Conservation (phyloP, 768 basidiomycete genomes). For the Cystofilobasidium capitatum region DNA sequence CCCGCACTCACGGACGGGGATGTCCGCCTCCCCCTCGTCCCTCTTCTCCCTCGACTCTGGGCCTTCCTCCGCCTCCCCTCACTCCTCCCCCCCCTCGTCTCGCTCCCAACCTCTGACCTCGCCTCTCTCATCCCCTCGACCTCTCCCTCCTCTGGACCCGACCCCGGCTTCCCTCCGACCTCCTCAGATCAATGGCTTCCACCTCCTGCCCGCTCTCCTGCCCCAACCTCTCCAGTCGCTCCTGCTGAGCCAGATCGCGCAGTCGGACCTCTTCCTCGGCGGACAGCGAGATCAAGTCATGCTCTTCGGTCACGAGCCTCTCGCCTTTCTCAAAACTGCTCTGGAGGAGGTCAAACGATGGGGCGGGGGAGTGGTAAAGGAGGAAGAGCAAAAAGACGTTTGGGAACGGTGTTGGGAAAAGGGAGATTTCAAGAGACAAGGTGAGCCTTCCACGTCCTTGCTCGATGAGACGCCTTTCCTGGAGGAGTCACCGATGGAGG, state of each 20-base stretch:
- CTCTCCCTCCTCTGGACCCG: background rate
- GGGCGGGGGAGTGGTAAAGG: background rate
- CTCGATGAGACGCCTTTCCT: background rate
- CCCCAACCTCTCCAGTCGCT: constrained; percentile 2
- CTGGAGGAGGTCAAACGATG: background rate
- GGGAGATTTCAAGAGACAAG: constrained; percentile 9
- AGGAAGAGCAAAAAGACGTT: no score
- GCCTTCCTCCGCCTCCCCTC: background rate
- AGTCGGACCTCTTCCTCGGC: constrained; percentile 7
- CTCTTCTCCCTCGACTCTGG: background rate
- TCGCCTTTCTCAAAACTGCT: background rate
- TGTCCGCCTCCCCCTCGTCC: background rate
- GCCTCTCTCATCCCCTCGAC: background rate
- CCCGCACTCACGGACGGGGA: no score
- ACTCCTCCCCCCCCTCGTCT: background rate
- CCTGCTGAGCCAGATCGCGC: constrained; percentile 8
- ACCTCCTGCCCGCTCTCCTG: constrained; percentile 11
- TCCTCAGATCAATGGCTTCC: constrained; percentile 16
- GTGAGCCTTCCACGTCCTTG: background rate
- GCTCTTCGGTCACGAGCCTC: constrained; percentile 14
- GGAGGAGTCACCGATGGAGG: background rate
- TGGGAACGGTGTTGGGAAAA: background rate
- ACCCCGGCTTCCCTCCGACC: background rate
- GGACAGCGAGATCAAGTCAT: constrained; percentile 23
- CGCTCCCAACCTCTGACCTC: no score